Base-by-base conservation (phyloP, 1,284 basidiomycete genomes). In the Ustilago vetiveriae region DNA sequence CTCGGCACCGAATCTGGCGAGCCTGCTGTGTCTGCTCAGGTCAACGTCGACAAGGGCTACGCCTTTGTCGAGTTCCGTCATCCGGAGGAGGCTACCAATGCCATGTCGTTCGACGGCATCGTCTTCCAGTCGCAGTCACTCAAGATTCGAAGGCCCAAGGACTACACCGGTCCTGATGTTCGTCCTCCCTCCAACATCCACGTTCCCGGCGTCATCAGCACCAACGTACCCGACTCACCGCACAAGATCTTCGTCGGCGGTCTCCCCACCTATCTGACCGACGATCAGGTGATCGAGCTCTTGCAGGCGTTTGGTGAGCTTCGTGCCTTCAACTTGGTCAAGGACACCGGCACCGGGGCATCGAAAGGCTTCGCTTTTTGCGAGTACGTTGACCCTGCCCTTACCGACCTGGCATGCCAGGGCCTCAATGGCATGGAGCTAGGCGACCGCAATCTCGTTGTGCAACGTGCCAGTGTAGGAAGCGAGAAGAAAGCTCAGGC, bases 231-330 rank as follows among this genome's bases (percentile, higher is more conserved):
- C 19, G 96, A 99, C 83, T 93, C 93, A 33, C 90, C 92, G 81
- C 94, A 98, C 87, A 98, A 98, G 85, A 88, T 99, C 63, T 99
- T 97, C 77, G 90, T 99, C 63, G 96, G 96, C 47, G 95, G 94
- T 54, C 85, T 99, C 49, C 96, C 96, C 16, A 88, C 91, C 17
- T 97, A 98, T 83, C 87, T 98, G 33, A 92, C 91, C 73, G 94
- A 97, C 82, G 95, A 97, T 75, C 94, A 98, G 84, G 94, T 98
- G 52, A 92, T 94, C 88, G 96, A 98, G 83, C 83, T 99, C 33
- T 86, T 99, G 64, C 96, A 94, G 85, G 92, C 90, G 78, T 99
- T 99, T 81, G 96, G 96, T 63, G 95, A 98, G 74, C 86, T 98
- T 50, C 92, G 92, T 81, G 92, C 92, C 3, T 98, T 99, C 88